Conservation (phyloP, 805 yeast species). For the Saccharomyces kudriavzevii region DNA sequence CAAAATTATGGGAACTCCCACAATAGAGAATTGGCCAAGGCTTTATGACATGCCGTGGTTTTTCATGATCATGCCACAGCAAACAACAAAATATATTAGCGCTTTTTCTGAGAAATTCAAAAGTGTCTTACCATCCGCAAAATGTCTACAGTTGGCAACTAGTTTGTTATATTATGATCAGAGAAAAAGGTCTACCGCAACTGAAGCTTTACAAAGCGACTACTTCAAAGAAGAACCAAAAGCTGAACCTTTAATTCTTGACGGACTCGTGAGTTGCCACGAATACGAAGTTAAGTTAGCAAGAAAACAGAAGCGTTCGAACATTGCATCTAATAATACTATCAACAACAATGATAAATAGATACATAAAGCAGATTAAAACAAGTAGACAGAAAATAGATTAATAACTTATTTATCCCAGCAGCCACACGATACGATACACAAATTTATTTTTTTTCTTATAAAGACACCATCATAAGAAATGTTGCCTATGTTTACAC, state of each 20-base stretch:
- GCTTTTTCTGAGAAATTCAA: constrained; percentile 38
- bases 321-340: neutral
- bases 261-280: constrained; percentile 76
- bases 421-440: neutral
- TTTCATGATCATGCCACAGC: constrained; percentile 65
- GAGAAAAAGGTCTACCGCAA: constrained; percentile 53
- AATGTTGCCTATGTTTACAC: neutral
- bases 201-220: constrained; percentile 56
- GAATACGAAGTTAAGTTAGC: constrained; percentile 70
- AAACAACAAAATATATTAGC: constrained; percentile 19
- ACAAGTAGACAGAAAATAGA: neutral
- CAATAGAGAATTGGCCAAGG: constrained; percentile 63
- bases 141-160: constrained; percentile 57
- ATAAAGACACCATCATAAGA: neutral
- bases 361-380: neutral
- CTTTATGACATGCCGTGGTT: constrained; percentile 86
- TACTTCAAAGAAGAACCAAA: constrained; percentile 67
- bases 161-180: constrained; percentile 67
- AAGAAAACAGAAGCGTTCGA: constrained; percentile 46
- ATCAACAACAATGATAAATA: neutral
- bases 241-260: constrained; percentile 50
- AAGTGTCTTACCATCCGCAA: constrained; percentile 37
- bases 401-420: neutral
- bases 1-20: constrained; percentile 83
- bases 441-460: neutral